Evolutionary conservation across 2,329 filamentous ascomycete species (phyloP), one percentile per base, ranked within the genome.

Genomic region (Colletotrichum phormii): DNA sequence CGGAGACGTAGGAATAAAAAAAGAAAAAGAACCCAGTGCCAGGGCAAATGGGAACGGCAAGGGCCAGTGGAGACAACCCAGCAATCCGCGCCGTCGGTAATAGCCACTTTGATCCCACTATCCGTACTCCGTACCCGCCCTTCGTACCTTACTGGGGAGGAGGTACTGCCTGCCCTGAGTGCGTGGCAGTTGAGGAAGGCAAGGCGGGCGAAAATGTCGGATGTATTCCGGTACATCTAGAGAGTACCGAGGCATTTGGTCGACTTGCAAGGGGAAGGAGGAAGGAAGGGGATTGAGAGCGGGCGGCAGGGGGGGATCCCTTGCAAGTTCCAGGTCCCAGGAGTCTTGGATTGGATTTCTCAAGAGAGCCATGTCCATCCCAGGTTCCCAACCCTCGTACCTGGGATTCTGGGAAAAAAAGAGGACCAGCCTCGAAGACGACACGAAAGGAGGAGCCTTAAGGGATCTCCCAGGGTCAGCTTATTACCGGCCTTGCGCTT

Each of bases 41-140:
- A 42, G 37, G 69, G 63, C 64, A 60, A 55, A 42, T 46, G 67
- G 55, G 42, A 69, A 60, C 59, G 60, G 55, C 66, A 70, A 57
- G 70, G 70, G 70, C 35, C 29, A 58, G n/a, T 58, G 64, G 66
- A 72, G 66, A 70, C 70, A 72, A 72, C 70, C 70, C 60, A 72
- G 70, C 66, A 70, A 64, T 37, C 70, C 70, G 31, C 60, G 66
- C 70, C 66, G 60, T 64, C 66, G 70, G 70, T 72, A 72, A 54
- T 63, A 33, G 26, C 61, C 61, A 54, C 51, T 22, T 37, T 24
- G 33, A 51, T 49, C 42, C 51, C 24, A 54, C 24, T 12, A 26
- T n/a, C n/a, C 42, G 12, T 26, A 26, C 26, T 26, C n/a, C 49
- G 49, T 53, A 53, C 9, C 26, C 26, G 26, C 26, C 26, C 49